Percentiles rank a stretch among this genome's conserved stretches.
Conservation (phyloP, 805 yeast species). For the Lipomyces kockii region DNA sequence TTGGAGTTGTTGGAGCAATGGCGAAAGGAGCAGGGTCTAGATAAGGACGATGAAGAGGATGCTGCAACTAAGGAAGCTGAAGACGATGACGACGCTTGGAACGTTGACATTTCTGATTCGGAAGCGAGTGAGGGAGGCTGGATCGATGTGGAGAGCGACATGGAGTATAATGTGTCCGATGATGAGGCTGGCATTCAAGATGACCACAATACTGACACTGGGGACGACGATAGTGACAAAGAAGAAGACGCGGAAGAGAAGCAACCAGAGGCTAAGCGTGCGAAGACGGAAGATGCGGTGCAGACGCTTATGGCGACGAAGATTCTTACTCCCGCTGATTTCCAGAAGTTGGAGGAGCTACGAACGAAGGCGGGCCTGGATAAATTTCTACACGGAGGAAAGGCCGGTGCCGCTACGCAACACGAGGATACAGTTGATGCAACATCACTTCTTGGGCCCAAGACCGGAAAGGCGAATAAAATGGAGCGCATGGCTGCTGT, state of each 20-base stretch:
- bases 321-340: slow-evolving; percentile 96
- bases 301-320: slow-evolving; percentile 70
- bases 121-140: slow-evolving; percentile 75
- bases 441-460: slow-evolving; percentile 71
- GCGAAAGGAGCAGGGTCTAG: slow-evolving; percentile 65
- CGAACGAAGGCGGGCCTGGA: slow-evolving; percentile 83
- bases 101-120: slow-evolving; percentile 17
- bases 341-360: slow-evolving; percentile 90
- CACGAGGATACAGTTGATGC: slow-evolving; percentile 91
- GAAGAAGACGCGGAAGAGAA: slow-evolving; percentile 13
- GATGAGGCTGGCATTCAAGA: slow-evolving; percentile 38
- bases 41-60: slow-evolving; percentile 58
- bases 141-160: slow-evolving; percentile 82
- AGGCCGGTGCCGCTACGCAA: slow-evolving; percentile 43
- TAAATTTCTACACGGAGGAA: slow-evolving; percentile 63
- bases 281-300: slow-evolving; percentile 49
- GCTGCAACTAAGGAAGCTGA: slow-evolving; percentile 63
- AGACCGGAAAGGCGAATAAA: slow-evolving; percentile 78
- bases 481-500: slow-evolving; percentile 90
- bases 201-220: slow-evolving; percentile 53
- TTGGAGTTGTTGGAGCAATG: slow-evolving; percentile 87
- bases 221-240: slow-evolving; percentile 28
- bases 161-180: slow-evolving; percentile 46
- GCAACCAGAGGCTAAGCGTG: slow-evolving; percentile 18
- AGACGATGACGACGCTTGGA: slow-evolving; percentile 49